Evolutionary conservation across 805 yeast species (phyloP).

Genomic region (Candida nemodendra): DNA sequence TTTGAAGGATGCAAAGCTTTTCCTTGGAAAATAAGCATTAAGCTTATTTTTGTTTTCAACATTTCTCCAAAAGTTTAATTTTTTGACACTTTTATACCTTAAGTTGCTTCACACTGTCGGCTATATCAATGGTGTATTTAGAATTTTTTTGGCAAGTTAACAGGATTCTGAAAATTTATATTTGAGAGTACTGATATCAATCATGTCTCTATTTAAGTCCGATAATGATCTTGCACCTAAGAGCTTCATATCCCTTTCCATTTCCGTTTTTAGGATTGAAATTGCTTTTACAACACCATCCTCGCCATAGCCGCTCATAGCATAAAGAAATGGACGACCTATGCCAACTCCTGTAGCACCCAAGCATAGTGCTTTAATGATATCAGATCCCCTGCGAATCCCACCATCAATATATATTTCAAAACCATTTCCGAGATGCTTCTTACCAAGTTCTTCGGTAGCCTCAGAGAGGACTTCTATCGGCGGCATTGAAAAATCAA

Average conservation of each 20-base stretch:
- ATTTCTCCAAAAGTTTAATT: no score
- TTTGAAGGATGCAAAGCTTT: no score
- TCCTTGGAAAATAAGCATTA: no score
- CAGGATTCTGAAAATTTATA: no score
- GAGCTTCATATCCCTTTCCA: slow-evolving; percentile 58
- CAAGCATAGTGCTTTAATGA: slow-evolving; percentile 70
- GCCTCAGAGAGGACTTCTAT: slow-evolving; percentile 58
- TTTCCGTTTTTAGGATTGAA: slow-evolving; percentile 54
- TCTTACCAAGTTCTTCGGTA: slow-evolving; percentile 42
- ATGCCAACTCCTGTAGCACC: slow-evolving; percentile 71
- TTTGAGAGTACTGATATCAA: slow-evolving; percentile 36
- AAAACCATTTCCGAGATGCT: slow-evolving; percentile 41
- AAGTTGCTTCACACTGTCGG: no score
- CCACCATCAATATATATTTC: slow-evolving; percentile 79
- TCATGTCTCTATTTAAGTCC: slow-evolving; percentile 40
- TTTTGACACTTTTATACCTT: no score
- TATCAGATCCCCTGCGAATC: slow-evolving; percentile 70
- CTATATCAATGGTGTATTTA: no score
- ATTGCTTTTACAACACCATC: slow-evolving; percentile 63
- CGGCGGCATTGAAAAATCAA: slow-evolving; percentile 61
- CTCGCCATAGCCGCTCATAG: slow-evolving; percentile 76
- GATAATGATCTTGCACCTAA: slow-evolving; percentile 53
- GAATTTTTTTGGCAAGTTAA: no score
- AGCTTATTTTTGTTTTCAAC: no score
- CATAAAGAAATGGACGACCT: slow-evolving; percentile 76